Evolutionary conservation across 169 alveolate species (phyloP), one percentile per base, ranked within the genome.

Genomic region (Plasmodium reichenowi): DNA sequence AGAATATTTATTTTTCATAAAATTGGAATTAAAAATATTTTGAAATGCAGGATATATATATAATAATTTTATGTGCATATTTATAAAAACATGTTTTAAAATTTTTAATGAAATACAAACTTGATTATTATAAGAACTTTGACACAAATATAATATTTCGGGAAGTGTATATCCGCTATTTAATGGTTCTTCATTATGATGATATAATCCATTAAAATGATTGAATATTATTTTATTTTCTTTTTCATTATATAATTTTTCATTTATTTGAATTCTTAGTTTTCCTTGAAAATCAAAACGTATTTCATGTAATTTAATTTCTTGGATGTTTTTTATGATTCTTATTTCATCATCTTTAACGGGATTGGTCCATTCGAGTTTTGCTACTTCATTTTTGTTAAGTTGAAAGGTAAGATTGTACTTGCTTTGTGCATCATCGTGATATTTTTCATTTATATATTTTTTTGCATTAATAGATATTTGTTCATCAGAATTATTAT

Each of bases 311-410:
- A 94, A 74, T 73, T 85, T 88, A 38, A 89, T 15, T 52, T 92
- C 71, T 5, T 87, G 56, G 13, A 72, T 24, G 67, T 73, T 58
- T 67, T 68, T 48, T 24, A 59, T 93, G 15, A 64, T 92, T 50
- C 88, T 20, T 48, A 67, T 54, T 52, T 60, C 87, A 15, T 75
- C 88, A 32, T 93, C 86, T 22, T 91, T 89, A 15, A 93, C 92
- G 13, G 96, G 96, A 63, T 92, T 93, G 32, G 94, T 94, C 96
- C 96, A 94, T 88, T 92, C 93, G 48, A 91, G 59, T 78, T 94
- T 94, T 0, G 91, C 93, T 24, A 91, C 47, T 89, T 94, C 91
- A 59, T 83, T 83, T 54, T 83, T 70, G 32, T 80, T 78, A 13
- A 59, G 17, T 43, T 50, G 43, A 58, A 66, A 72, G 43, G 47